These are phyloP conservation scores for Sporobolomyces pararoseus DNA, from an alignment of 768 basidiomycete genomes.

Conservation along the genomic window DNA sequence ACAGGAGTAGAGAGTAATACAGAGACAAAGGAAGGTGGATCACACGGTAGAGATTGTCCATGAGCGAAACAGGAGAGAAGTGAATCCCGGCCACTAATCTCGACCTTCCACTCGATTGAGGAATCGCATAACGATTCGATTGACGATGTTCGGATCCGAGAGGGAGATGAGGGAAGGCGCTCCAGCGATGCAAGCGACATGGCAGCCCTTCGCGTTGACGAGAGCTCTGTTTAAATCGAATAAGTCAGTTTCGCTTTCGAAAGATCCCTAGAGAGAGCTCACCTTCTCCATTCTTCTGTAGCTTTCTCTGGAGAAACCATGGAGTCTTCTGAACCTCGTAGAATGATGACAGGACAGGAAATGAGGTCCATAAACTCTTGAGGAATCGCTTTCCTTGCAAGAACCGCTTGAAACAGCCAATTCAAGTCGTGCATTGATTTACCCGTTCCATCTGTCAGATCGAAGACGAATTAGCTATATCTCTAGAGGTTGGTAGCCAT, in stretches of 20 bases:
- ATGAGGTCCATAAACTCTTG: slow-evolving; percentile 2
- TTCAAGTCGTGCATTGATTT: background rate
- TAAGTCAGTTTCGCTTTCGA: background rate
- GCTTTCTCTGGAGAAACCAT: slow-evolving; percentile 22
- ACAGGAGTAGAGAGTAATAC: no score
- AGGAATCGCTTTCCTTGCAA: slow-evolving; percentile 20
- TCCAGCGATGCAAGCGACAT: background rate
- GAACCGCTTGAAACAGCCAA: slow-evolving; percentile 21
- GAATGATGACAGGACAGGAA: slow-evolving; percentile 17
- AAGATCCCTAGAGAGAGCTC: background rate
- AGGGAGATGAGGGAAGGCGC: slow-evolving; percentile 26
- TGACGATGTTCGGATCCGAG: slow-evolving; percentile 32
- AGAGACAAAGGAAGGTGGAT: no score
- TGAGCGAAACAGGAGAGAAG: no score
- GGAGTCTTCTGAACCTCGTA: slow-evolving; percentile 30
- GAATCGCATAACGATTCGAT: slow-evolving; percentile 21
- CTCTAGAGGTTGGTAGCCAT: no score
- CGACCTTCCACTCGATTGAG: background rate
- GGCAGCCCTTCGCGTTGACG: slow-evolving; percentile 7
- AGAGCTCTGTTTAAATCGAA: slow-evolving; percentile 4
- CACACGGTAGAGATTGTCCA: no score
- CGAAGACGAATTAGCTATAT: background rate
- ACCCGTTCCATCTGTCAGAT: slow-evolving; percentile 14
- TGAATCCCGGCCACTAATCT: no score
- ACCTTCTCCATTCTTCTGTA: slow-evolving; percentile 23